A percentile compares a stretch with the other conserved stretches of the same genome.
phyloP scores from a whole-genome alignment of 768 basidiomycete species.

The Phaffia australis region DNA sequence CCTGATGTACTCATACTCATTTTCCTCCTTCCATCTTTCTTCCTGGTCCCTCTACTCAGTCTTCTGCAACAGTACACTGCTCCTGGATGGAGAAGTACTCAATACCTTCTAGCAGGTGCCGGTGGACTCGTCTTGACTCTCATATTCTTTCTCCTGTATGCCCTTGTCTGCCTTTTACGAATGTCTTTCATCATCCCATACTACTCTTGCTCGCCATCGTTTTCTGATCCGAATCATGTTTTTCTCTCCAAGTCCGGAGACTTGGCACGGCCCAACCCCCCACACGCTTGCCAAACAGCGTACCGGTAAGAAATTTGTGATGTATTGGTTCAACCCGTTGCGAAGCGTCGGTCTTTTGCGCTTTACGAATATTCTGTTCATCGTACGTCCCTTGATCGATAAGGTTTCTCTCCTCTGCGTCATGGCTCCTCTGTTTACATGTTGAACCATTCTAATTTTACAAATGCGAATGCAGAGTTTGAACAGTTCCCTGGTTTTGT shows the following conservation, averaged over 20 bases:
- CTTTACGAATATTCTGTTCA: slow-evolving; percentile 34
- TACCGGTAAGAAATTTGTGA: slow-evolving; percentile 33
- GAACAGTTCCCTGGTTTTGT: slow-evolving; percentile 31
- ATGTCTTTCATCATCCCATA: background rate
- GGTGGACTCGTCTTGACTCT: slow-evolving; percentile 22
- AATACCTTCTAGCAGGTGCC: slow-evolving; percentile 27
- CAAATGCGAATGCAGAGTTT: slow-evolving; percentile 26
- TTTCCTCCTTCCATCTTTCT: background rate
- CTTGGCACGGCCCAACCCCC: slow-evolving; percentile 34
- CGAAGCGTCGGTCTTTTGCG: slow-evolving; percentile 31
- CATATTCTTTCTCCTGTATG: slow-evolving; percentile 20
- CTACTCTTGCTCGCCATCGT: slow-evolving; percentile 17
- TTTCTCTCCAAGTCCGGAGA: slow-evolving; percentile 35
- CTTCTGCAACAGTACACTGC: slow-evolving; percentile 24
- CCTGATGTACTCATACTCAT: background rate
- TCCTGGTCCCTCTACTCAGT: slow-evolving; percentile 40
- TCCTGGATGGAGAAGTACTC: slow-evolving; percentile 29
- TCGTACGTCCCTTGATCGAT: slow-evolving; percentile 27
- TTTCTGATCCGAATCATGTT: slow-evolving; percentile 30
- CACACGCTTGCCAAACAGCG: slow-evolving; percentile 29
- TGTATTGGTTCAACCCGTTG: slow-evolving; percentile 36
- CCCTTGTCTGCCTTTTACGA: background rate
- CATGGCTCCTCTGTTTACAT: background rate
- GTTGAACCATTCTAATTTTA: background rate
- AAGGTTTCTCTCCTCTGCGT: no score